Evolutionary conservation across 176 grass and related monocot species (phyloP).

Genomic region (Typha latifolia): DNA sequence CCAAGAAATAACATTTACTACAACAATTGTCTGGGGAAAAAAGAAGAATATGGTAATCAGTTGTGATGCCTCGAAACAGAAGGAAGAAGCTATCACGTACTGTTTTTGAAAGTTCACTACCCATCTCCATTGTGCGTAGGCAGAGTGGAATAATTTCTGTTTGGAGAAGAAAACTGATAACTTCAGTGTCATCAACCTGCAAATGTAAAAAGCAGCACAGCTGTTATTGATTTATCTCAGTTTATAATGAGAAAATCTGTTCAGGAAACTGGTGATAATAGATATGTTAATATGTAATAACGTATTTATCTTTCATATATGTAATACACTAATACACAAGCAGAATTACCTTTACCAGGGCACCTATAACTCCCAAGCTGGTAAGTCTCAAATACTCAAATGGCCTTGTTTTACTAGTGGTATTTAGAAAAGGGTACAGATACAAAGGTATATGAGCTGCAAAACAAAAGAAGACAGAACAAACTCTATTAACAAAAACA

Average conservation of each 20-base stretch:
- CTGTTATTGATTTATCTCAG: too few relatives aligned
- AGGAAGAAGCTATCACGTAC: conserved; percentile 23
- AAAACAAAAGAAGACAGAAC: background rate
- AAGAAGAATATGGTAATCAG: background rate
- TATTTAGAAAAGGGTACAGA: conserved; percentile 59
- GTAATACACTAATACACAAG: background rate
- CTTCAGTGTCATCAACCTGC: conserved; percentile 82
- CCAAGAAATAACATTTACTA: background rate
- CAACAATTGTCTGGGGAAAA: background rate
- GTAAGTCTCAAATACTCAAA: conserved; percentile 78
- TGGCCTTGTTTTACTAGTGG: conserved; percentile 32
- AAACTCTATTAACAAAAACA: background rate
- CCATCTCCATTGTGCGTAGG: conserved; percentile 83
- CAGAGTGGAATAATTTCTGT: conserved; percentile 87
- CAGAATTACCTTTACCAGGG: conserved; percentile 78
- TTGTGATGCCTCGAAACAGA: background rate
- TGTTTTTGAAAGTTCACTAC: conserved; percentile 87
- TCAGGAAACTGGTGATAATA: too few relatives aligned
- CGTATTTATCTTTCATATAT: background rate
- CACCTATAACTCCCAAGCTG: conserved; percentile 63
- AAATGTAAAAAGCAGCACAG: conserved; percentile 8
- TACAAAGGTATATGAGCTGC: conserved; percentile 56
- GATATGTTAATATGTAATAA: background rate
- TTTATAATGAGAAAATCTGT: too few relatives aligned
- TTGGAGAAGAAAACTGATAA: conserved; percentile 63